phyloP scores from a whole-genome alignment of 2,329 filamentous ascomycete genomes.

The Penicillium palitans region DNA sequence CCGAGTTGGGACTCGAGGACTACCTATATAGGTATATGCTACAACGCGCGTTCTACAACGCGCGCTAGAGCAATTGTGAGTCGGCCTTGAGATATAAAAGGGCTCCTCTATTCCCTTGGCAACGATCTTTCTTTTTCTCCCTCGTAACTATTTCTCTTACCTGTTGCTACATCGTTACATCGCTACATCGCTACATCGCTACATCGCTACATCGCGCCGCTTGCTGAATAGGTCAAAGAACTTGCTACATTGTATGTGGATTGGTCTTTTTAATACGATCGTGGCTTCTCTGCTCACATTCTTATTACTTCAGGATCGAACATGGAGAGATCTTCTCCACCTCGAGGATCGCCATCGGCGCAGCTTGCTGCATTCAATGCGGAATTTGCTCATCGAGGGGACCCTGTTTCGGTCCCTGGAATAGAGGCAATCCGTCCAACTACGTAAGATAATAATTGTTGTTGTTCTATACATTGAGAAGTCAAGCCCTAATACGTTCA shows the following conservation, averaged over 20 bases:
- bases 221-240: background rate
- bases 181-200: background rate
- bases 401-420: background rate
- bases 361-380: conserved; percentile 1
- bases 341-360: background rate
- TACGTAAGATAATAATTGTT: background rate
- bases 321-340: background rate
- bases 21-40: too few species aligned
- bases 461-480: background rate
- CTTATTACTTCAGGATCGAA: background rate
- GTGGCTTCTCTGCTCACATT: background rate
- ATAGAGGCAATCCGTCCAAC: background rate
- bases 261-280: too few species aligned
- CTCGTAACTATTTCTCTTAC: too few species aligned
- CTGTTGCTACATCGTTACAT: background rate
- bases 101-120: background rate
- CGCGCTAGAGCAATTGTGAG: too few species aligned
- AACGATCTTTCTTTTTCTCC: background rate
- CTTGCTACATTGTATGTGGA: background rate
- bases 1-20: too few species aligned
- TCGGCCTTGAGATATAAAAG: background rate
- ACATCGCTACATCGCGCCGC: background rate
- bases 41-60: too few species aligned
- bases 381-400: background rate
- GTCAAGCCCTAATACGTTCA: background rate